These are phyloP conservation scores for Rhizopus sp. DNA, from an alignment of 371 early-diverging fungal species.

Conservation along the genomic window DNA sequence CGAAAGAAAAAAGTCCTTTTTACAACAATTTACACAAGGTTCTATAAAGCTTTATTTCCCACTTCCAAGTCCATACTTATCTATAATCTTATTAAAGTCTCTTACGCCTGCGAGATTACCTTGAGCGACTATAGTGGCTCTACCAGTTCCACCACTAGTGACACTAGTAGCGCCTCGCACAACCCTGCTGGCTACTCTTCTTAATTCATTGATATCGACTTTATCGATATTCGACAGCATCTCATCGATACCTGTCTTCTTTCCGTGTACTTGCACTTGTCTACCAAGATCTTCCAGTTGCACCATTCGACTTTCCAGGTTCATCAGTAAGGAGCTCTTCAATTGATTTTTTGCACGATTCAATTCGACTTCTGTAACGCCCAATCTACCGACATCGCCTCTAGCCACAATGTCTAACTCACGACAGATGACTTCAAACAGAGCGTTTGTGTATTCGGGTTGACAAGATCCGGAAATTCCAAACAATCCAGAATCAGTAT, in stretches of 20 bases:
- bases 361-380: conserved; percentile 66
- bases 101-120: conserved; percentile 50
- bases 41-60: conserved; percentile 9
- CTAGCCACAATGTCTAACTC: conserved; percentile 79
- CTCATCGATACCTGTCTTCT: conserved; percentile 74
- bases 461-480: conserved; percentile 90
- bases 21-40: background rate
- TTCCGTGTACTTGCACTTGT: conserved; percentile 83
- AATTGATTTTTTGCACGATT: conserved; percentile 94
- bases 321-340: conserved; percentile 90
- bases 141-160: conserved; percentile 58
- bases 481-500: conserved; percentile 91
- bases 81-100: conserved; percentile 34
- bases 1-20: conserved; percentile 3
- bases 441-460: conserved; percentile 64
- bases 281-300: conserved; percentile 95
- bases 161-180: conserved; percentile 58
- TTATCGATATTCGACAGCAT: conserved; percentile 78
- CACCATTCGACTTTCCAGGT: conserved; percentile 88
- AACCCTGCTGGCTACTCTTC: conserved; percentile 64
- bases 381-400: conserved; percentile 29
- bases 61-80: conserved; percentile 37
- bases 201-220: conserved; percentile 71
- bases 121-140: conserved; percentile 57
- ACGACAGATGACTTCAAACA: conserved; percentile 82